Evolutionary conservation across 192 early-diverging fungal genomes (phyloP), one percentile per base, ranked within the genome.

Genomic region (Mortierella claussenii): DNA sequence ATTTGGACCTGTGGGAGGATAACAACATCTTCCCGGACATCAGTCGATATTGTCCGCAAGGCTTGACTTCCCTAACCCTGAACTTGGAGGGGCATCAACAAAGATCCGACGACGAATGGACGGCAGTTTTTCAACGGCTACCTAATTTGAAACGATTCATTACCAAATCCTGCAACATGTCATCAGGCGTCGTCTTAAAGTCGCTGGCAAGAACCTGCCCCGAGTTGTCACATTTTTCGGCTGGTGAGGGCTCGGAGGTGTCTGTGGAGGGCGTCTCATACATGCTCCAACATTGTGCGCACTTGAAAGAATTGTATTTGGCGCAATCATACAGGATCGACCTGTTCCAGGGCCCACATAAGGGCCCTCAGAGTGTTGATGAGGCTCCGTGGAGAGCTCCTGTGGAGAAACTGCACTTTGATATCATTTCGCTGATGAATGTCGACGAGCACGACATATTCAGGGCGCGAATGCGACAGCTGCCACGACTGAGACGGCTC

Each of bases 341-440:
- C 1, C 31, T 60, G 28, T 57, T 57, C n/a, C 10, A n/a, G n/a
- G 34, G 53, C 20, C 2, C 34, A 0, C 13, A 58, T 31, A n/a
- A n/a, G n/a, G n/a, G n/a, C n/a, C n/a, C n/a, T n/a, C n/a, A n/a
- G n/a, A n/a, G n/a, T n/a, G n/a, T n/a, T n/a, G n/a, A n/a, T n/a
- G n/a, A n/a, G n/a, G n/a, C n/a, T n/a, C 36, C 24, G 28, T 62
- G 60, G 60, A 50, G 11, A 32, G 47, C 60, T 20, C 60, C 60
- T 3, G 11, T 62, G 24, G 60, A 62, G 36, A 30, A 13, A 0
- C 60, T 62, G 0, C 15, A 18, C 11, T 13, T 62, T 12, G 47
- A 51, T 27, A 8, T 8, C 0, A 43, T 62, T 17, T 2, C 1
- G 0, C 12, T 62, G 1, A 2, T 4, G 7, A 30, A 3, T 24